phyloP scores from a whole-genome alignment of 495 filamentous ascomycete species.

The Parathielavia appendiculata region DNA sequence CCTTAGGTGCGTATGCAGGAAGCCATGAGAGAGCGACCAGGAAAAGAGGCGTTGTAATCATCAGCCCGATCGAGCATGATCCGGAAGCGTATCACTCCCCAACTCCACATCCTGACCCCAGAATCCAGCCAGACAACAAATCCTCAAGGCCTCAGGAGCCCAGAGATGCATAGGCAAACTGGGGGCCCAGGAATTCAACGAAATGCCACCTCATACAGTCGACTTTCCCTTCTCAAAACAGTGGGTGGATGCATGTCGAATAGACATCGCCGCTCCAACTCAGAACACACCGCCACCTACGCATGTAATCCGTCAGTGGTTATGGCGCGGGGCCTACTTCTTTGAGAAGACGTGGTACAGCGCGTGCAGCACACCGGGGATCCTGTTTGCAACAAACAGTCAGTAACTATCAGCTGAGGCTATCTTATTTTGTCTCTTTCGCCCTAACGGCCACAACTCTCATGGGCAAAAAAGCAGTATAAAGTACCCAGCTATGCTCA shows the following conservation, averaged over 20 bases:
- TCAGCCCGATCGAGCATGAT: background rate
- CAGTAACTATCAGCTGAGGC: background rate
- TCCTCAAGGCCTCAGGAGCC: background rate
- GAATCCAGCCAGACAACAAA: background rate
- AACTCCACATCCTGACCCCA: background rate
- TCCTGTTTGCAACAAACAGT: background rate
- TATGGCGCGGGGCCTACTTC: background rate
- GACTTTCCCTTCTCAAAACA: background rate
- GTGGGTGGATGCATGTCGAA: background rate
- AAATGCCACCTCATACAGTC: background rate
- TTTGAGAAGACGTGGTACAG: constrained; percentile 6
- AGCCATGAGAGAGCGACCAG: background rate
- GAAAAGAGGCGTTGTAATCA: background rate
- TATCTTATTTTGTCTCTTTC: background rate
- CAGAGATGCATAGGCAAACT: too few species aligned
- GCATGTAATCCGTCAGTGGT: background rate
- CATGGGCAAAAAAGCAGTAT: background rate
- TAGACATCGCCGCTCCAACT: background rate
- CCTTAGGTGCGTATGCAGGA: background rate
- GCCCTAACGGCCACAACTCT: background rate
- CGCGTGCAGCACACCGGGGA: constrained; percentile 11
- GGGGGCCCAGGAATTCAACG: too few species aligned
- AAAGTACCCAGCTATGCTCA: background rate
- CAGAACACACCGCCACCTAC: background rate
- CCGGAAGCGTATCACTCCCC: background rate